Evolutionary conservation across 495 filamentous ascomycete species (phyloP).

Genomic region (Hyaloscypha variabilis): DNA sequence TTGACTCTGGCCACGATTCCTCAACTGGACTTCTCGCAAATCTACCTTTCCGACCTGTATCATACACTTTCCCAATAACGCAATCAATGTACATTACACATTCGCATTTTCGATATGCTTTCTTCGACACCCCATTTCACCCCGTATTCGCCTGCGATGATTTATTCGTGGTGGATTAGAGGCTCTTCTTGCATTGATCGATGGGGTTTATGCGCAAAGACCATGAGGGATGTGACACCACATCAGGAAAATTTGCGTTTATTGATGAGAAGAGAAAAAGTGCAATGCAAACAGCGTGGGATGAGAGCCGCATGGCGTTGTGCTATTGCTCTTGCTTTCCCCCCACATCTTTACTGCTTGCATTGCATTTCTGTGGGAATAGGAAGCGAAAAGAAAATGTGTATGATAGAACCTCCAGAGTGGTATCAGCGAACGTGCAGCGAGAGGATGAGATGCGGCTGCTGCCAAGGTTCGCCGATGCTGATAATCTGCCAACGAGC

Average conservation of each 20-base stretch:
- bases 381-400: conserved; percentile 1
- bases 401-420: conserved; percentile 5
- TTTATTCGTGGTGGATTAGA: background rate
- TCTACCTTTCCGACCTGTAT: conserved; percentile 15
- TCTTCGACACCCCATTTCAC: background rate
- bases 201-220: conserved; percentile 13
- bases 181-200: conserved; percentile 19
- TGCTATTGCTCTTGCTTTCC: background rate
- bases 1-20: background rate
- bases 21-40: background rate
- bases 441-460: background rate
- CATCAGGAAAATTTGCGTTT: conserved; percentile 16
- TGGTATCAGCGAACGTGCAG: background rate
- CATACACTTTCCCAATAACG: conserved; percentile 14
- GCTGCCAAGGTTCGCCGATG: conserved; percentile 9
- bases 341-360: background rate
- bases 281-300: background rate
- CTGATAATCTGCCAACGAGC: conserved; percentile 18
- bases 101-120: conserved; percentile 8
- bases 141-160: background rate
- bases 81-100: conserved; percentile 21
- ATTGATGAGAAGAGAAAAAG: conserved; percentile 7
- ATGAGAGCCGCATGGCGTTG: background rate
- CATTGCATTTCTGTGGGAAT: background rate
- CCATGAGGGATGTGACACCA: conserved; percentile 15